Evolutionary conservation across 164 flowering plant species (phyloP), one percentile per base, ranked within the genome.

Genomic region (Chloranthus sessilifolius): DNA sequence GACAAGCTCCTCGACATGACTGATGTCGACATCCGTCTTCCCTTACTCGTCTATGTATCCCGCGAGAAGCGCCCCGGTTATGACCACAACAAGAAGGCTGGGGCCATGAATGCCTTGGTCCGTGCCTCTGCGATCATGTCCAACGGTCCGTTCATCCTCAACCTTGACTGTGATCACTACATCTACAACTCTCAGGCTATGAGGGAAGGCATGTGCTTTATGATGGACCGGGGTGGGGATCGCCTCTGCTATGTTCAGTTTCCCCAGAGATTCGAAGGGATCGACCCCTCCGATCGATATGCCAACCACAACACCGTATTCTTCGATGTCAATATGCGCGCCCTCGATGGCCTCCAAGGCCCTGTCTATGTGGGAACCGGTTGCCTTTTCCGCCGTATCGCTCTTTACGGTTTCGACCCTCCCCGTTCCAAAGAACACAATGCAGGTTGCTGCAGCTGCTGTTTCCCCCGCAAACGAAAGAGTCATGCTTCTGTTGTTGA

Each of bases 351-450:
- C 6, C 68, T 89, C 36, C 97, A 88, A 43, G 97, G 97, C 7
- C 97, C 97, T 0, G 78, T 85, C 10, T 89, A 89, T 69, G 97
- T 89, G 4, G 97, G 97, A 9, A 89, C 97, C 8, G 97, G 97
- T n/a, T 89, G 97, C 54, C 83, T 89, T 26, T 89, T 89, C 44
- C 73, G 94, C 3, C 67, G 97, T 39, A 70, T 76, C 22, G 97
- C 97, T 6, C 77, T 89, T 17, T 89, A 86, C 37, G 89, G 90
- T 0, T 89, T 80, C 52, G 94, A 86, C 17, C 97, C 97, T 8
- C 95, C 97, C 17, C 72, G 69, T 8, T 41, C 67, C 1, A 62
- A 66, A 29, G 80, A 73, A 20, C 58, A 52, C 20, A 47, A 50
- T 20, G 26, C 62, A 7, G 69, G 74, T 40, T 71, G 78, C 34